Evolutionary conservation across 1,139 yeast species (phyloP), one percentile per base, ranked within the genome.

Genomic region (Candida sp.): DNA sequence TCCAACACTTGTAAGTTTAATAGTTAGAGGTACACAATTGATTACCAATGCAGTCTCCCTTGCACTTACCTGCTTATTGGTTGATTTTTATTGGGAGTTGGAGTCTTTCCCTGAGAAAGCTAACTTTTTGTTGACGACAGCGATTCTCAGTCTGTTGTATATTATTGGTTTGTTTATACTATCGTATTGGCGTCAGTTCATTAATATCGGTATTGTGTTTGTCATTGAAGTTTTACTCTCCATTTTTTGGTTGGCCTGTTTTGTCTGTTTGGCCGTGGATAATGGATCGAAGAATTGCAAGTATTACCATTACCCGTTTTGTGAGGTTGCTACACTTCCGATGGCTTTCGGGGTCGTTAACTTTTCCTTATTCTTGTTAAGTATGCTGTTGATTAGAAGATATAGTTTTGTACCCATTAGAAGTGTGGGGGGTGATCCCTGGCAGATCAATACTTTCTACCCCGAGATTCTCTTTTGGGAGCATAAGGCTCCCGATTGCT

Each of bases 201-300:
- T 60, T 15, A 56, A 56, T 4, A 47, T 55, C 6, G 41, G 61
- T 6, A 45, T 49, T 4, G 42, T 54, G 1, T 45, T 59, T 3
- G 43, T 55, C n/a, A 46, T 50, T 5, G 73, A 68, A 43, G 11
- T 44, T 5, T 35, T 64, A 1, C 49, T 66, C 30, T 56, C 54
- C 53, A 55, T 51, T 15, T 53, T 50, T 40, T 62, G 59, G 63
- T 61, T 53, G 43, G 57, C 60, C 11, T 49, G 54, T 3, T 58
- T 62, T 52, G 68, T 60, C 5, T 41, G 54, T 4, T 43, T 58
- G 38, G 64, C 68, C 22, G 58, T 61, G 47, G 51, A 41, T 29
- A 58, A 52, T 41, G 70, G 68, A 5, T n/a, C 51, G n/a, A n/a
- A n/a, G n/a, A n/a, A n/a, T n/a, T n/a, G n/a, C n/a, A n/a, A n/a